These are phyloP conservation scores for Neospora caninum DNA, from an alignment of 169 alveolate species.

Conservation along the genomic window DNA sequence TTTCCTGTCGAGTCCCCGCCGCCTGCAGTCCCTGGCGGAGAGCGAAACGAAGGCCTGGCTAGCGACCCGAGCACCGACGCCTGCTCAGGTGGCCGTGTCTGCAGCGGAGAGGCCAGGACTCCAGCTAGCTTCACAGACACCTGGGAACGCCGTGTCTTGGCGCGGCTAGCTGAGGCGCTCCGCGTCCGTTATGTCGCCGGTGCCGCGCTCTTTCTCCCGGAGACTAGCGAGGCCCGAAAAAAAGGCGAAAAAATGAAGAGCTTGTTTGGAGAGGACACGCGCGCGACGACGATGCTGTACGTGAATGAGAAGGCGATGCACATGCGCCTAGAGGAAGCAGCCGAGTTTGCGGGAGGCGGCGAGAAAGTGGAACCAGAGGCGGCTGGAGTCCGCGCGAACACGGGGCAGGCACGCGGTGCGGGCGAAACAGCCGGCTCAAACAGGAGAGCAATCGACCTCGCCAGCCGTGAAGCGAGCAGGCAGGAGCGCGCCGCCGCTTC, in stretches of 20 bases:
- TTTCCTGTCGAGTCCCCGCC: no score
- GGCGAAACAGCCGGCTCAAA: no score
- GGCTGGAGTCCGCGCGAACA: no score
- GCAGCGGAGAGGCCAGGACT: background rate
- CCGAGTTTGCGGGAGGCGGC: background rate
- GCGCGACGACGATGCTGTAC: background rate
- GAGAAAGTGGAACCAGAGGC: background rate
- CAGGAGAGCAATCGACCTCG: no score
- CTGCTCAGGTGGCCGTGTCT: background rate
- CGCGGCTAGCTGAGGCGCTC: background rate
- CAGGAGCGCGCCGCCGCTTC: no score
- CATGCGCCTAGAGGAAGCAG: background rate
- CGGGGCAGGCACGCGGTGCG: no score
- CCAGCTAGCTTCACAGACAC: background rate
- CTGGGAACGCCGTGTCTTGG: background rate
- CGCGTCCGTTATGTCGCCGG: background rate
- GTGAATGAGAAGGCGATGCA: background rate
- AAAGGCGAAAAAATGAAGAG: background rate
- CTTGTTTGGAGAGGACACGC: background rate
- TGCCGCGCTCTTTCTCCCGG: background rate
- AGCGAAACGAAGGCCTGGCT: no score
- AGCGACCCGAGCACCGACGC: background rate
- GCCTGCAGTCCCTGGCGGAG: no score
- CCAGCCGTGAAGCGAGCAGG: no score
- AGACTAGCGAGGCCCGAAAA: background rate